phyloP scores from a whole-genome alignment of 1,139 yeast species.

The Blastobotrys buckinghamii region DNA sequence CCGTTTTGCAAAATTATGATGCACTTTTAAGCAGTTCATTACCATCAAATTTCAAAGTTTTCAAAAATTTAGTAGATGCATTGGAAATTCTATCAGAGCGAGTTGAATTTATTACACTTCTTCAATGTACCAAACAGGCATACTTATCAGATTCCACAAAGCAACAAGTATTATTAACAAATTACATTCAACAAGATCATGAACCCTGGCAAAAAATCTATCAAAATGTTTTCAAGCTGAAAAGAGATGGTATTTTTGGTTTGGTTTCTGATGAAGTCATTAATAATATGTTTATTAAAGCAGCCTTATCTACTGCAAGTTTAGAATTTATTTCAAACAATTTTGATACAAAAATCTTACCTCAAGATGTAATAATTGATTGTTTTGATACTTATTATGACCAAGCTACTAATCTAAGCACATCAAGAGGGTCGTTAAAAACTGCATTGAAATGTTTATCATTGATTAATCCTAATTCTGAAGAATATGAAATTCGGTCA shows the following conservation, averaged over 20 bases:
- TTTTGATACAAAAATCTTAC: conserved; percentile 6
- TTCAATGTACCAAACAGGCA: conserved; percentile 11
- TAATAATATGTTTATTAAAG: conserved; percentile 15
- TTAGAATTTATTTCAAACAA: conserved; percentile 21
- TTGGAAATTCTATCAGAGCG: not conserved
- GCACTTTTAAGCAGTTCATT: conserved; percentile 3
- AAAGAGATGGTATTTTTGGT: not conserved
- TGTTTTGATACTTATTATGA: conserved; percentile 29
- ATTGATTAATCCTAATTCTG: conserved; percentile 14
- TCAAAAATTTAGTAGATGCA: conserved; percentile 9
- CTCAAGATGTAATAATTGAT: conserved; percentile 10
- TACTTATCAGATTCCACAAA: conserved; percentile 11
- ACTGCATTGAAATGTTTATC: conserved; percentile 26
- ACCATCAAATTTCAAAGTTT: not conserved
- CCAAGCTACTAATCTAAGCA: conserved; percentile 30
- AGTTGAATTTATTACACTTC: conserved; percentile 10
- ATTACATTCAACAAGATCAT: not conserved
- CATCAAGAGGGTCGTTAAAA: conserved; percentile 28
- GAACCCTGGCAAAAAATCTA: not conserved
- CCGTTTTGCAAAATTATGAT: conserved; percentile 9
- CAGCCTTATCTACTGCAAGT: conserved; percentile 16
- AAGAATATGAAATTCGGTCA: conserved; percentile 19
- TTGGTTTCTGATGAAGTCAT: conserved; percentile 6
- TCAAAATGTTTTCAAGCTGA: not conserved
- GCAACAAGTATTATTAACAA: conserved; percentile 7